Evolutionary conservation across 805 yeast genomes (phyloP).

Genomic region (Kazachstania kunashirensis): DNA sequence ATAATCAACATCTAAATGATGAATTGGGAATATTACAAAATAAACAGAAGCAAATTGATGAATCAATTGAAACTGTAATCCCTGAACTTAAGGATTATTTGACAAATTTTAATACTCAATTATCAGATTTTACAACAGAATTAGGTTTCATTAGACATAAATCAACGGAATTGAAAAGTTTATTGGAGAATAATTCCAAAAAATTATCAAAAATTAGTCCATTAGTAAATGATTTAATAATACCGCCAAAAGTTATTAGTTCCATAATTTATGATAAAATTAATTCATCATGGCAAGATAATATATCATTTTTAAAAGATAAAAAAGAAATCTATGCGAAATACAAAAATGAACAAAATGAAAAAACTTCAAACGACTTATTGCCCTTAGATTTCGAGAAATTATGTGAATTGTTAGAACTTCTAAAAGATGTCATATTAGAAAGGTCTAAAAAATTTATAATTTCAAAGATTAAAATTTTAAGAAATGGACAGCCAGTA

Average conservation of each 20-base stretch:
- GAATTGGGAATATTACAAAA: slow-evolving; percentile 14
- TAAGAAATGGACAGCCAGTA: slow-evolving; percentile 49
- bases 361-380: not conserved
- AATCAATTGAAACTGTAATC: slow-evolving; percentile 22
- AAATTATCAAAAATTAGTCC: slow-evolving; percentile 55
- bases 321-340: slow-evolving; percentile 45
- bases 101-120: slow-evolving; percentile 45
- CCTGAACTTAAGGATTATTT: slow-evolving; percentile 47
- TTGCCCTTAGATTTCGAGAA: slow-evolving; percentile 24
- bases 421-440: slow-evolving; percentile 51
- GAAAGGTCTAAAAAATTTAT: slow-evolving; percentile 70
- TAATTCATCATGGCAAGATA: slow-evolving; percentile 53
- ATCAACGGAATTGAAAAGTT: slow-evolving; percentile 39
- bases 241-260: slow-evolving; percentile 62
- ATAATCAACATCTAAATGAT: slow-evolving; percentile 8
- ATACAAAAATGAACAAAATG: slow-evolving; percentile 22
- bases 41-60: slow-evolving; percentile 12
- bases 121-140: slow-evolving; percentile 47
- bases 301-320: slow-evolving; percentile 47
- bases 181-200: slow-evolving; percentile 39
- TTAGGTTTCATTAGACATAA: slow-evolving; percentile 50
- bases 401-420: slow-evolving; percentile 28
- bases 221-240: slow-evolving; percentile 59
- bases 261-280: slow-evolving; percentile 52
- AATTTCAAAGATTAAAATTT: slow-evolving; percentile 51